Evolutionary conservation across 2,329 filamentous ascomycete species (phyloP), one percentile per base, ranked within the genome.

Genomic region (Alternaria ethzedia): DNA sequence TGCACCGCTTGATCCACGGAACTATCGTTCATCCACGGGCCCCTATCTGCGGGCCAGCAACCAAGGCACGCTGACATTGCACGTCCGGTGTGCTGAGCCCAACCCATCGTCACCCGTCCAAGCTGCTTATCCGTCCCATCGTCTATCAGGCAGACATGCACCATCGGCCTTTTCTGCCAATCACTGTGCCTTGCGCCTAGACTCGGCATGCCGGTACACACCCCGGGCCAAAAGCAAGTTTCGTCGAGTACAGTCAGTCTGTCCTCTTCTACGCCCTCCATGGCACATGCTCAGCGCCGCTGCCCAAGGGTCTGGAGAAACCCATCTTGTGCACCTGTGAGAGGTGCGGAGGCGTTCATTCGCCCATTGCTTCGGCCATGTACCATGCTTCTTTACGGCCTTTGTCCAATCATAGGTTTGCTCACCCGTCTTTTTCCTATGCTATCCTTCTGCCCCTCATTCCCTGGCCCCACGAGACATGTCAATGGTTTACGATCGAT

Each of bases 121-220:
- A 26, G 17, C 45, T 41, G 30, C 58, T 57, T 56, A 57, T 47
- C 52, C 58, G 54, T 50, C 23, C 54, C 58, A 51, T 57, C 59
- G 47, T 62, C 64, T 67, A 67, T 54, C 64, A 65, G 66, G 57
- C 68, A 67, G 60, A 63, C 46, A 59, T 64, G 63, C 63, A 59
- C 25, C 49, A 46, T 59, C 60, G 55, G 56, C 49, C 44, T 51
- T 51, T 11, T 21, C 47, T 43, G 45, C 70, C 69, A 71, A 68
- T 73, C 66, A 65, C 58, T 32, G 20, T 54, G 26, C 12, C 45
- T 26, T 6, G 9, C 10, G 17, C 41, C 36, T 15, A 12, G 30
- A 15, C 21, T 71, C 70, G 70, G 67, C 51, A 67, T 70, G 66
- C 69, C 70, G 69, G 64, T 49, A 23, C 57, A 63, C 28, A 57